These are phyloP conservation scores for Fraxinus ornus DNA, from an alignment of 305 asterid species.

Conservation along the genomic window DNA sequence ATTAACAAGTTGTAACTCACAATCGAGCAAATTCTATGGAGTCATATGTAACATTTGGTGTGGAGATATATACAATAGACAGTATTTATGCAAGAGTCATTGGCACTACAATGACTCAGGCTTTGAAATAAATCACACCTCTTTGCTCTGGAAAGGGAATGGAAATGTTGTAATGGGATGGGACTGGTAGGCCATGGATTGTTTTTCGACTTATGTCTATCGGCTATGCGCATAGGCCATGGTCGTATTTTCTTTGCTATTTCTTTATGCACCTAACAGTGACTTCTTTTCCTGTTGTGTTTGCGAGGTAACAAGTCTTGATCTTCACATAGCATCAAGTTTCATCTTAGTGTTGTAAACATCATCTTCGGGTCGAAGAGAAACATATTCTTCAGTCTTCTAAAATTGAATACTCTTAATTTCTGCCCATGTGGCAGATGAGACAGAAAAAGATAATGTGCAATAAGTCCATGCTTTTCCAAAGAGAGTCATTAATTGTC, in stretches of 20 bases:
- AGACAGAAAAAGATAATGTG: neutral
- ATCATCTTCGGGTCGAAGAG: neutral
- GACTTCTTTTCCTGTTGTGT: neutral
- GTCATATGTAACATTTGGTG: neutral
- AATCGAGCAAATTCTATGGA: neutral
- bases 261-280: neutral
- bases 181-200: neutral
- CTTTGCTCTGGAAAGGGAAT: neutral
- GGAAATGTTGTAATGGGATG: neutral
- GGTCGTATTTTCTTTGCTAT: neutral
- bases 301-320: neutral
- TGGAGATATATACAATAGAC: neutral
- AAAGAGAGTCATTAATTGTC: neutral
- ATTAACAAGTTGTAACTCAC: neutral
- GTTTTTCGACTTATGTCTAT: neutral
- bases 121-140: neutral
- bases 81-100: neutral
- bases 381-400: neutral
- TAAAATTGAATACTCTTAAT: neutral
- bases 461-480: neutral
- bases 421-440: neutral
- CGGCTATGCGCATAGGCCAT: neutral
- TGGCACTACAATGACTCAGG: neutral
- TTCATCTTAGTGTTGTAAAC: neutral
- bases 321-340: neutral